A percentile compares a stretch with the other conserved stretches of the same genome.
phyloP scores from a whole-genome alignment of 1,284 basidiomycete species.

The Trametes polyzona region DNA sequence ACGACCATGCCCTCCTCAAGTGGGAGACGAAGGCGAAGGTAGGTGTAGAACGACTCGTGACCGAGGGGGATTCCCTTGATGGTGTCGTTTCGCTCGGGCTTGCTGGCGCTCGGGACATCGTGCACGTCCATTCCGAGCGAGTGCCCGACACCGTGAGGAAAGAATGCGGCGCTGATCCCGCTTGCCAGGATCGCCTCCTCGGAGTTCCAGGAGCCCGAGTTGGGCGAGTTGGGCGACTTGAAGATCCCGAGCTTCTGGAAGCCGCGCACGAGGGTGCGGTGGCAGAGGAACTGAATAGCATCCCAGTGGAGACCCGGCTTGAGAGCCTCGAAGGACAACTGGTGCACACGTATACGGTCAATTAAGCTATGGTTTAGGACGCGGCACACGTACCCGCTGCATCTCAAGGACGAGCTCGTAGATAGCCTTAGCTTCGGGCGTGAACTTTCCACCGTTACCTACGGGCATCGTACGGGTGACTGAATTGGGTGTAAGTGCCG shows the following conservation, averaged over 20 bases:
- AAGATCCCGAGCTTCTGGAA: conserved; percentile 89
- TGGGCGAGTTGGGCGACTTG: conserved; percentile 52
- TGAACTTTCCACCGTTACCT: conserved; percentile 89
- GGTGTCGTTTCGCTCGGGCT: conserved; percentile 57
- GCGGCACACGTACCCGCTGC: conserved; percentile 65
- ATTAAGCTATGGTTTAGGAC: background rate
- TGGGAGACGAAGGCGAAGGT: conserved; percentile 76
- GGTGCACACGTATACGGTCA: background rate
- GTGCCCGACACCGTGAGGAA: conserved; percentile 91
- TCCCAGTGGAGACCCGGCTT: conserved; percentile 87
- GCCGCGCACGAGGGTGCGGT: conserved; percentile 75
- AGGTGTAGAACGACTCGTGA: conserved; percentile 71
- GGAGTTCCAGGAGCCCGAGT: conserved; percentile 57
- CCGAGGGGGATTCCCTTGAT: conserved; percentile 50
- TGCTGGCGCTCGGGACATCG: conserved; percentile 78
- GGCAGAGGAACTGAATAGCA: conserved; percentile 79
- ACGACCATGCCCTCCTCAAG: conserved; percentile 83
- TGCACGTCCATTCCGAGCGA: conserved; percentile 90
- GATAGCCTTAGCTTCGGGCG: conserved; percentile 75
- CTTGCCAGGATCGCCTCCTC: conserved; percentile 74
- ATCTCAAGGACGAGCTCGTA: conserved; percentile 87
- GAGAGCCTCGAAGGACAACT: conserved; percentile 69
- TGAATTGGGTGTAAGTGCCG: conserved; percentile 26
- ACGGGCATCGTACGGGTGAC: conserved; percentile 85
- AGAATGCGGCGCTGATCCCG: conserved; percentile 83